Evolutionary conservation across 2,329 filamentous ascomycete genomes (phyloP).

Genomic region (Pseudogymnoascus sp.): DNA sequence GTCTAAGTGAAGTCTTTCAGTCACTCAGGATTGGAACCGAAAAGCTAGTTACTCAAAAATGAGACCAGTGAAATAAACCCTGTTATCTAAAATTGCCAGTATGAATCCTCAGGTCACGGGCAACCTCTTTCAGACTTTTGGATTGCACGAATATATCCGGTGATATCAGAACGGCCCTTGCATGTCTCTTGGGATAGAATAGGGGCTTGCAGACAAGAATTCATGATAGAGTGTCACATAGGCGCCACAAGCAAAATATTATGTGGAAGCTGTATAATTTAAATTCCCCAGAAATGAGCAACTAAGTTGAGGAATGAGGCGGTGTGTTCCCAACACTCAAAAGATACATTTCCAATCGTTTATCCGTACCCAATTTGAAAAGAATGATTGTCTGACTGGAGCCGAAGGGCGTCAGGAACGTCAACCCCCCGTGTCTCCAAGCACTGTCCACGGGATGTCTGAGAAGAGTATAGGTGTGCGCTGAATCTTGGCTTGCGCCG

Average conservation of each 20-base stretch:
- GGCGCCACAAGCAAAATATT: background rate
- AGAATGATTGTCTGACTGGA: background rate
- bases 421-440: background rate
- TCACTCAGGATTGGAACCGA: no score
- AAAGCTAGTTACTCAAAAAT: no score
- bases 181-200: background rate
- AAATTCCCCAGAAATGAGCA: background rate
- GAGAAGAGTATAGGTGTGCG: background rate
- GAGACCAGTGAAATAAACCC: no score
- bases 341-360: background rate
- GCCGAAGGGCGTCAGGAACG: background rate
- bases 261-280: background rate
- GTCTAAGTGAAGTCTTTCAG: no score
- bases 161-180: background rate
- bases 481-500: background rate
- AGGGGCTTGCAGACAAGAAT: background rate
- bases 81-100: no score
- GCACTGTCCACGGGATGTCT: background rate
- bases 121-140: background rate
- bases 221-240: background rate
- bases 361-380: background rate
- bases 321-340: background rate
- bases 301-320: background rate
- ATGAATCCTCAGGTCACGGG: no score
- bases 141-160: background rate